Evolutionary conservation across 2,329 filamentous ascomycete genomes (phyloP).

Genomic region (Cladosporium velox): DNA sequence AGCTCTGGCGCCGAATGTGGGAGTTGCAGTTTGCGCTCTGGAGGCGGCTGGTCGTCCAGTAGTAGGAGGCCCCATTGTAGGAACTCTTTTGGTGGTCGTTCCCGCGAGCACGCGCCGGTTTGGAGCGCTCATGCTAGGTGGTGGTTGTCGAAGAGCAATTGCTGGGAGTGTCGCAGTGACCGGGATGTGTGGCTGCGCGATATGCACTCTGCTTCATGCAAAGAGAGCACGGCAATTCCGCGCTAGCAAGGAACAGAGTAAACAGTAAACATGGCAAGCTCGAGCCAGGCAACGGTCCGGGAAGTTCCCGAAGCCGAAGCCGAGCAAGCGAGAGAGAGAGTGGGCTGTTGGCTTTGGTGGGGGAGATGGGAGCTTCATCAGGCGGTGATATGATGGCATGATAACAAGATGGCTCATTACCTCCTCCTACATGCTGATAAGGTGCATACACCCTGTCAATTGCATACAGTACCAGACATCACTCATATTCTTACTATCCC

Average conservation of each 20-base stretch:
- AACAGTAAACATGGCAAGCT: constrained; percentile 5
- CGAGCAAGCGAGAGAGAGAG: background rate
- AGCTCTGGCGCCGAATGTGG: constrained; percentile 52
- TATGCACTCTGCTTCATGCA: constrained; percentile 1
- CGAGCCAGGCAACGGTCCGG: background rate
- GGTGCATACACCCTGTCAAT: background rate
- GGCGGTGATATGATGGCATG: background rate
- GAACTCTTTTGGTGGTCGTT: constrained; percentile 28
- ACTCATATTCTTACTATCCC: background rate
- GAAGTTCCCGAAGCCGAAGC: background rate
- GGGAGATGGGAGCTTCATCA: background rate
- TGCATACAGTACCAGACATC: background rate
- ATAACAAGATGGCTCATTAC: background rate
- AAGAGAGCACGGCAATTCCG: background rate
- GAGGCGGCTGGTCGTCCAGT: constrained; percentile 38
- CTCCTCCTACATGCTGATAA: background rate
- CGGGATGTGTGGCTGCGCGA: constrained; percentile 8
- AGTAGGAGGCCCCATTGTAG: constrained; percentile 53
- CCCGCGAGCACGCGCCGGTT: constrained; percentile 18
- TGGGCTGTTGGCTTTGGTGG: background rate
- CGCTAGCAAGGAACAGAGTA: background rate
- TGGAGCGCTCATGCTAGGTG: constrained; percentile 18
- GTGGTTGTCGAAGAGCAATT: background rate
- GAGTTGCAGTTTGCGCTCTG: constrained; percentile 52
- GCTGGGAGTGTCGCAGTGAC: background rate